Evolutionary conservation across 176 grass and related monocot species (phyloP), one percentile per base, ranked within the genome.

Genomic region (Ampelocalamus luodianensis): DNA sequence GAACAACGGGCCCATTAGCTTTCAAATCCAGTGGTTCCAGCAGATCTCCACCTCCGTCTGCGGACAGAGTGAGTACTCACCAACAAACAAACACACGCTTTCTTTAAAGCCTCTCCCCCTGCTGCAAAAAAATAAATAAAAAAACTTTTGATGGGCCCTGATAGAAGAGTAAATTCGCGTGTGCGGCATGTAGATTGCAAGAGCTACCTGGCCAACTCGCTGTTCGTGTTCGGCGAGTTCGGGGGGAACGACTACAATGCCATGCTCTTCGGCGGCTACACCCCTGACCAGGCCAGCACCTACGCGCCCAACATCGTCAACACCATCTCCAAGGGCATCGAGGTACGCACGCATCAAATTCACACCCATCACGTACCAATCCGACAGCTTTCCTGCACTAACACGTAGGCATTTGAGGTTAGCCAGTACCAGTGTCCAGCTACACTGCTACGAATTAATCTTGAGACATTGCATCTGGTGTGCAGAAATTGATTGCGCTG

Each of bases 241-340:
- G 92, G 87, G 0, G 89, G 92, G 2, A 94, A 94, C 81, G 92
- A 91, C 79, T 94, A 94, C 89, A 94, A 91, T 48, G 90, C 92
- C 20, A 86, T 85, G 77, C 81, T 94, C 8, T 94, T 94, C 89
- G 78, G 82, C 8, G 85, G 83, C 80, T 85, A 89, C 87, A 65
- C 24, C 75, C 0, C 90, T 3, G 84, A 78, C 36, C 83, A 89
- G 82, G 89, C 82, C 1, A 85, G 89, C 84, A 89, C 84, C 40
- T 94, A 91, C 84, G 65, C 84, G 5, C 72, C 89, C 3, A 59
- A 84, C 17, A 84, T 94, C 87, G 80, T 91, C 10, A 27, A 63
- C 70, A 67, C 80, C 16, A 58, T 94, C 72, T 72, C 79, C 8
- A 55, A 26, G 12, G 90, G 90, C 18, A 4, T 89, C 4, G 90